A percentile compares a stretch with the other conserved stretches of the same genome.
Evolutionary conservation across 495 filamentous ascomycete species (phyloP).

Genomic region (Podospora pseudocomata): DNA sequence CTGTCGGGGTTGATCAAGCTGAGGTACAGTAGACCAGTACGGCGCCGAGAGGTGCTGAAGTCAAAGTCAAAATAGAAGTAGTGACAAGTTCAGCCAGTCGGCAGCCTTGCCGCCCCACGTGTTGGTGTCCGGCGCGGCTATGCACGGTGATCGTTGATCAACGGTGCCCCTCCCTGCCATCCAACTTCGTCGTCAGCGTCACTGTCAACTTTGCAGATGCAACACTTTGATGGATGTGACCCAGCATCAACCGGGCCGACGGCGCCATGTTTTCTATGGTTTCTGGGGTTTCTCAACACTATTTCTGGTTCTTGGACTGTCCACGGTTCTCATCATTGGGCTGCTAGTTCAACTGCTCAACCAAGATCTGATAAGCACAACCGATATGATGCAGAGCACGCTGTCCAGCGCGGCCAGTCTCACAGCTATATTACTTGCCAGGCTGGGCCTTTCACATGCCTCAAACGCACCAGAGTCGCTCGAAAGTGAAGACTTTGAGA

Average conservation of each 20-base stretch:
- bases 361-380: neutral
- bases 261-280: neutral
- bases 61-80: neutral
- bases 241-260: neutral
- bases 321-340: neutral
- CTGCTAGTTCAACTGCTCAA: neutral
- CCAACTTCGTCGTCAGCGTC: neutral
- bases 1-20: neutral
- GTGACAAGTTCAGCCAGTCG: constrained; percentile 7
- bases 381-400: neutral
- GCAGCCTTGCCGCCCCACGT: constrained; percentile 18
- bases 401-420: neutral
- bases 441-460: neutral
- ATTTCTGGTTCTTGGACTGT: neutral
- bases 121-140: neutral
- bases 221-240: neutral
- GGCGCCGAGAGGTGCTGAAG: neutral
- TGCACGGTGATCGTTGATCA: neutral
- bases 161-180: neutral
- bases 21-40: neutral
- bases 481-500: neutral
- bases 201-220: neutral
- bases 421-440: neutral
- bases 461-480: neutral
- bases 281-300: neutral